Percentiles rank a stretch among this genome's conserved stretches.
Conservation (phyloP, 352 stramenopile genomes). For the Phytopythium oedochilum region DNA sequence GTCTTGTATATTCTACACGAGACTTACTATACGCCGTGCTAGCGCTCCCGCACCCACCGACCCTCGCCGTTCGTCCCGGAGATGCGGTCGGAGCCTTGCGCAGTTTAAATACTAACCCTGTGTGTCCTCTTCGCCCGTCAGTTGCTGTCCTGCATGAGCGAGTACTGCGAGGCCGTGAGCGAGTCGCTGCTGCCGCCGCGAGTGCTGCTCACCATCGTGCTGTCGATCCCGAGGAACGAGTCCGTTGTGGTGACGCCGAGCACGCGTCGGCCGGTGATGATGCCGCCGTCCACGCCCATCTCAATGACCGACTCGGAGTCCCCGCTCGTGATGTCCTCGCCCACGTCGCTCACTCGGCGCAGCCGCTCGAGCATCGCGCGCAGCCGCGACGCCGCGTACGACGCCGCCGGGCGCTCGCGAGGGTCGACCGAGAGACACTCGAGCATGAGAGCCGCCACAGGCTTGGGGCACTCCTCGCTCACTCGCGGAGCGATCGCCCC, state of each 20-base stretch:
- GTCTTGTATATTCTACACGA: slow-evolving; percentile 1
- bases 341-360: slow-evolving; percentile 42
- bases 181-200: slow-evolving; percentile 2
- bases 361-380: slow-evolving; percentile 42
- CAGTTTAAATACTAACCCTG: neutral
- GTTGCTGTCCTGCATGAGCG: slow-evolving; percentile 7
- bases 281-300: slow-evolving; percentile 2
- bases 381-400: slow-evolving; percentile 30
- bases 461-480: slow-evolving; percentile 37
- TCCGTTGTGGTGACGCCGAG: neutral
- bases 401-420: slow-evolving; percentile 31
- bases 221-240: slow-evolving; percentile 2
- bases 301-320: neutral
- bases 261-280: neutral
- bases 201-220: neutral
- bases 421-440: slow-evolving; percentile 54
- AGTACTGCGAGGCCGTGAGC: neutral
- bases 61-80: too few species aligned
- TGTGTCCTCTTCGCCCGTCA: neutral
- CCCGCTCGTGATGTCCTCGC: slow-evolving; percentile 23
- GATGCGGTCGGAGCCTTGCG: too few species aligned
- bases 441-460: slow-evolving; percentile 36
- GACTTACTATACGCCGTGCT: neutral
- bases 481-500: slow-evolving; percentile 49
- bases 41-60: too few species aligned